Evolutionary conservation across 2,329 filamentous ascomycete species (phyloP), one percentile per base, ranked within the genome.

Genomic region (Beauveria rudraprayagi): DNA sequence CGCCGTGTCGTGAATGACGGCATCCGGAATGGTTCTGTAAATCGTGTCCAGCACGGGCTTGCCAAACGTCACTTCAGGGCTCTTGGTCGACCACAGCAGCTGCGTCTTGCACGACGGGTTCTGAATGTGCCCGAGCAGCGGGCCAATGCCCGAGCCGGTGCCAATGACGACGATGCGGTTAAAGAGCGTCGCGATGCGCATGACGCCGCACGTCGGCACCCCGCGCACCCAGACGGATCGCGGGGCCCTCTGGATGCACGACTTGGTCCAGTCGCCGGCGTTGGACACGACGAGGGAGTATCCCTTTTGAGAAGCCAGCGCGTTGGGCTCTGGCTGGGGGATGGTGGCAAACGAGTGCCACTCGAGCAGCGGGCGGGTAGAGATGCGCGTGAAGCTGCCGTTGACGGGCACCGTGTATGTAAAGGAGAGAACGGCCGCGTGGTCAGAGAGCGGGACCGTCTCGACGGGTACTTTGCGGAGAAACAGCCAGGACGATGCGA

Each of bases 321-420:
- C 61, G 59, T 76, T 70, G 2, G 82, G 78, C 62, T 84, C 80
- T 1, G 88, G 85, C 62, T 84, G 80, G 1, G 88, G 85, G 63
- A 92, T 89, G 1, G 86, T 87, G 48, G 89, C 89, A 69, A 92
- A 92, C 0, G 85, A 83, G 73, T 92, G 89, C 80, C 87, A 90
- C 72, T 92, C 89, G 9, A 80, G 73, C 44, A 91, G 76, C 0
- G 88, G 88, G 9, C 79, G 77, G 58, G 81, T 80, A 3, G 87
- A 83, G 26, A 91, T 73, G 46, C 87, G 83, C 3, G 74, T 74
- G 63, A 76, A 76, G 66, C 67, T 74, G 0, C 74, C 74, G 51
- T 75, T 76, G 57, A 81, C 78, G 9, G 85, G 83, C 24, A 81
- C 78, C 19, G 82, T 80, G 72, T 89, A 86, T 68, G 80, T 77